Conservation (phyloP, 2,329 filamentous ascomycete species). For the Aspergillus neotritici region DNA sequence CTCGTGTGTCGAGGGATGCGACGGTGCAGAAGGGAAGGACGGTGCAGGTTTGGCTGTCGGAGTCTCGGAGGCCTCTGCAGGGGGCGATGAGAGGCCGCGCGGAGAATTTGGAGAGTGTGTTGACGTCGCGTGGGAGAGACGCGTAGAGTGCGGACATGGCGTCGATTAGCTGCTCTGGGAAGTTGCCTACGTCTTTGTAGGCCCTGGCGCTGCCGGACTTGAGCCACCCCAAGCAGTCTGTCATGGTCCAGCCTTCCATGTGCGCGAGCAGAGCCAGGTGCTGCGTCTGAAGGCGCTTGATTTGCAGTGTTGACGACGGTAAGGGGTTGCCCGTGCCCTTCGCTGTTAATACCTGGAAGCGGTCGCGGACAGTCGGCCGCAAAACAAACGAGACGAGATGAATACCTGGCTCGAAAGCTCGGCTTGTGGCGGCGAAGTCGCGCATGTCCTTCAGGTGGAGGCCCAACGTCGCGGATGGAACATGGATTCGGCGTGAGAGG, state of each 20-base stretch:
- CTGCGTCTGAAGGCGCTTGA: conserved; percentile 49
- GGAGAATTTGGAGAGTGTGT: conserved; percentile 32
- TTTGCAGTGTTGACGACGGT: conserved; percentile 53
- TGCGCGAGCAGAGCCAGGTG: conserved; percentile 50
- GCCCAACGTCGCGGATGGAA: conserved; percentile 58
- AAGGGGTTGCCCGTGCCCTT: conserved; percentile 54
- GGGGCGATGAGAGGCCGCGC: conserved; percentile 33
- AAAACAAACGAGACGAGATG: conserved; percentile 42
- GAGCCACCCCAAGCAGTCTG: conserved; percentile 33
- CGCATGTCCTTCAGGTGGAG: conserved; percentile 60
- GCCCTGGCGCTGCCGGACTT: conserved; percentile 20
- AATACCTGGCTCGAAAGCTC: conserved; percentile 32
- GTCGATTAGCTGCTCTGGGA: conserved; percentile 45
- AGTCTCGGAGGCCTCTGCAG: conserved; percentile 21
- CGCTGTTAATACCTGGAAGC: conserved; percentile 60
- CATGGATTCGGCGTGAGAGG: conserved; percentile 68
- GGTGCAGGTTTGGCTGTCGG: conserved; percentile 39
- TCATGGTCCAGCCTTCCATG: conserved; percentile 39
- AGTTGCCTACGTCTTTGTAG: conserved; percentile 23
- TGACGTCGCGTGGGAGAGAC: conserved; percentile 39
- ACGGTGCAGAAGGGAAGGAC: conserved; percentile 55
- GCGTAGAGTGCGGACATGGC: conserved; percentile 33
- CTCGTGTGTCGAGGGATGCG: conserved; percentile 55
- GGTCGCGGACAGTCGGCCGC: conserved; percentile 47
- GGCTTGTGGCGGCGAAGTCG: conserved; percentile 41